Conservation (phyloP, 73 alveolate genomes). For the Paramecium octaurelia region DNA sequence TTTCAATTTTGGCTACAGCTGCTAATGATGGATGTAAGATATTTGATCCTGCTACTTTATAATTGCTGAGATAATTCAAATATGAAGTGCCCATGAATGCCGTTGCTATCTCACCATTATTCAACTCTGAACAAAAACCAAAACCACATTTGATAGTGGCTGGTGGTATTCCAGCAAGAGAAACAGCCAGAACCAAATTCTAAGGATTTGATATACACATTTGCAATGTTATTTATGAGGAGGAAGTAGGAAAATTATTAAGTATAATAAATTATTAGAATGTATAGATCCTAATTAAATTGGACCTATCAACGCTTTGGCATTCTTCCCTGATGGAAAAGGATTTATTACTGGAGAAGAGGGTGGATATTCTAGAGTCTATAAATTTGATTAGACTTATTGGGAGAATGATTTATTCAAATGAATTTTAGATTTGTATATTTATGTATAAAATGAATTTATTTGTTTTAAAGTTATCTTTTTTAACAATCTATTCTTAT, state of each 20-base stretch:
- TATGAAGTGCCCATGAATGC: constrained; percentile 61
- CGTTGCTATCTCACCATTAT: constrained; percentile 58
- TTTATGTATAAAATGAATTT: neutral
- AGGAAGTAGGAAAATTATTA: constrained; percentile 58
- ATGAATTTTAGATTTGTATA: constrained; percentile 9
- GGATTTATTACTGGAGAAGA: constrained; percentile 63
- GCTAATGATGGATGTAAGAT: constrained; percentile 60
- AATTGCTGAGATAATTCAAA: constrained; percentile 44
- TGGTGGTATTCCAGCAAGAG: constrained; percentile 69
- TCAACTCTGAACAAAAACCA: neutral
- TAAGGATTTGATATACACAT: constrained; percentile 59
- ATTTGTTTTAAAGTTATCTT: neutral
- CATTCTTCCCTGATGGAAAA: constrained; percentile 65
- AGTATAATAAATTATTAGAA: neutral
- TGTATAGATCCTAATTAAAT: constrained; percentile 25
- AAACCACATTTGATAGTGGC: constrained; percentile 55
- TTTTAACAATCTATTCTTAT: neutral
- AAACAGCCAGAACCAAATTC: constrained; percentile 54
- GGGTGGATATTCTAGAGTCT: constrained; percentile 58
- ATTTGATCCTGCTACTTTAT: constrained; percentile 52
- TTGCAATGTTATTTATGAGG: constrained; percentile 55
- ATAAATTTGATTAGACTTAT: constrained; percentile 54
- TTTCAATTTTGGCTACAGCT: constrained; percentile 57
- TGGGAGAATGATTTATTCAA: constrained; percentile 61
- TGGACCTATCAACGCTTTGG: constrained; percentile 54